A percentile compares a stretch with the other conserved stretches of the same genome.
These are phyloP conservation scores for Aspergillus tamarii DNA, from an alignment of 2,329 filamentous ascomycete species.

Conservation along the genomic window DNA sequence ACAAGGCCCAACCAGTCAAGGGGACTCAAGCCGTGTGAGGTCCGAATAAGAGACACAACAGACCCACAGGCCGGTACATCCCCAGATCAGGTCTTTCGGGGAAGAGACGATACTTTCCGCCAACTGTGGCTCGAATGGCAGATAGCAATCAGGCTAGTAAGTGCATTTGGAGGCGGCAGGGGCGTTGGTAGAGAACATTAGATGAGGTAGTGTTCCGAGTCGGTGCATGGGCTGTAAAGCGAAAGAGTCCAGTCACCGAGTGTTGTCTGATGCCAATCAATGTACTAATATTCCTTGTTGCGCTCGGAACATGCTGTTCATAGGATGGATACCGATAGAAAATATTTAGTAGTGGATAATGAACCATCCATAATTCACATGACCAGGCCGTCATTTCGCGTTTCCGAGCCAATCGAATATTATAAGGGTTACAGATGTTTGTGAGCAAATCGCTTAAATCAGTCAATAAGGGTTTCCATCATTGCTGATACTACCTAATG, in stretches of 20 bases:
- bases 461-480: neutral
- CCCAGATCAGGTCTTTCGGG: neutral
- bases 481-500: neutral
- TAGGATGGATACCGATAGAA: neutral
- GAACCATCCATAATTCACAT: neutral
- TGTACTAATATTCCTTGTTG: neutral
- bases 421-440: neutral
- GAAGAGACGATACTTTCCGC: neutral
- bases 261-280: neutral
- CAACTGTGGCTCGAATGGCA: neutral
- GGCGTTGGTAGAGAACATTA: neutral
- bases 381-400: neutral
- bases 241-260: neutral
- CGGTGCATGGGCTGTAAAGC: neutral
- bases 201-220: neutral
- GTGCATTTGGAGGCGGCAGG: neutral
- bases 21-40: neutral
- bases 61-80: neutral
- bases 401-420: neutral
- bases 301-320: neutral
- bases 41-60: neutral
- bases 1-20: neutral
- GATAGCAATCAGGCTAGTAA: neutral
- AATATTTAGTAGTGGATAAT: neutral
- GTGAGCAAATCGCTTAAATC: neutral